A percentile compares a stretch with the other conserved stretches of the same genome.
Conservation (phyloP, 352 stramenopile genomes). For the Phytophthora colocasiae region DNA sequence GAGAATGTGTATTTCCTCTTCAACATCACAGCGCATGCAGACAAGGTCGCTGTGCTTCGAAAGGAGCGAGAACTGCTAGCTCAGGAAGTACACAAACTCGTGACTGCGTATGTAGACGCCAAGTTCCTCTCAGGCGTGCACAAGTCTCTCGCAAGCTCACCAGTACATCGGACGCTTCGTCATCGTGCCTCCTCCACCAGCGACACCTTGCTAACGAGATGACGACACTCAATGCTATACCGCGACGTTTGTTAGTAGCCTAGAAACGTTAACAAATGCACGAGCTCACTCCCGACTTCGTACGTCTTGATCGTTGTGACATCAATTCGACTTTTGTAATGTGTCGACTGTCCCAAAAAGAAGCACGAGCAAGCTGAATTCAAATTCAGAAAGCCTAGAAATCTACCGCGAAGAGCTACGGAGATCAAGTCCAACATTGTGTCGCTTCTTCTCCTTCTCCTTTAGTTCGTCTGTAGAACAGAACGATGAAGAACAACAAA, state of each 20-base stretch:
- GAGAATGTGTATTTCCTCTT: conserved; percentile 83
- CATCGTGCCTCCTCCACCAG: conserved; percentile 56
- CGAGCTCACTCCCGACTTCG: conserved; percentile 1
- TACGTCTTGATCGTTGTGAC: conserved; percentile 12
- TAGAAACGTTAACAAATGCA: conserved; percentile 24
- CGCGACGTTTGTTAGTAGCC: conserved; percentile 1
- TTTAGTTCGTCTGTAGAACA: conserved; percentile 61
- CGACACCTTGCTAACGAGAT: conserved; percentile 42
- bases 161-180: conserved; percentile 38
- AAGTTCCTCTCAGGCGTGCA: conserved; percentile 62
- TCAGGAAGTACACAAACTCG: conserved; percentile 62
- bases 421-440: conserved; percentile 64
- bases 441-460: conserved; percentile 63
- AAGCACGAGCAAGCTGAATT: conserved; percentile 1
- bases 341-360: background rate
- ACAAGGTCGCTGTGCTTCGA: conserved; percentile 62
- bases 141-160: conserved; percentile 58
- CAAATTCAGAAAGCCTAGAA: background rate
- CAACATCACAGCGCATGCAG: conserved; percentile 68
- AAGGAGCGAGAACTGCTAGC: conserved; percentile 61
- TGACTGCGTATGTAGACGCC: conserved; percentile 60
- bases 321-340: background rate
- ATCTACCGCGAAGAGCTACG: conserved; percentile 25
- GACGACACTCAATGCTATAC: conserved; percentile 7
- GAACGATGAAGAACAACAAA: background rate